Evolutionary conservation across 352 stramenopile genomes (phyloP).

Genomic region (Thalassiosira hispida): DNA sequence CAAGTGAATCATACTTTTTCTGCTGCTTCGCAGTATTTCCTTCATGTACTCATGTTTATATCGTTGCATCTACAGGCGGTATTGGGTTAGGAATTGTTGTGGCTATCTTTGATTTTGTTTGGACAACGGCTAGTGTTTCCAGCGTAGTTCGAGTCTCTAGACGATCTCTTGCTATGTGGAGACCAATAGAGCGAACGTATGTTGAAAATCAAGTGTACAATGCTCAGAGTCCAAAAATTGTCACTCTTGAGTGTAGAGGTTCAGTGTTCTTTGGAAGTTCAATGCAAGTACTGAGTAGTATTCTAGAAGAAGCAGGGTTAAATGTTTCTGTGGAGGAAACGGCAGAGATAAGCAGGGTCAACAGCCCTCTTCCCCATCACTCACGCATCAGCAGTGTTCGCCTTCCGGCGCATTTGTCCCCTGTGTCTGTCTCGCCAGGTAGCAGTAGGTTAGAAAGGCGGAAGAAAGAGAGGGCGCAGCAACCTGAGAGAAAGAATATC

Average conservation of each 20-base stretch:
- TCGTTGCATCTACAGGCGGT: constrained; percentile 34
- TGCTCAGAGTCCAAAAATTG: constrained; percentile 59
- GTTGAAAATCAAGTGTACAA: constrained; percentile 73
- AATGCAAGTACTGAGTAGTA: constrained; percentile 61
- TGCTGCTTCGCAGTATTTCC: too few species aligned
- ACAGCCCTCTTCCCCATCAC: constrained; percentile 43
- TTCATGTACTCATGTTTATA: not conserved
- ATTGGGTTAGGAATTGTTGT: constrained; percentile 77
- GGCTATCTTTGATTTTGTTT: constrained; percentile 75
- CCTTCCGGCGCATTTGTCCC: constrained; percentile 21
- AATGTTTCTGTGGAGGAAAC: constrained; percentile 42
- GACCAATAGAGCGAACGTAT: constrained; percentile 61
- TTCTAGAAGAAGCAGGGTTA: constrained; percentile 66
- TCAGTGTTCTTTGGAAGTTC: constrained; percentile 83
- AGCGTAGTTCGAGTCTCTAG: constrained; percentile 62
- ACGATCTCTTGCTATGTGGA: constrained; percentile 74
- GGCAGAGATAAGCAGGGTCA: constrained; percentile 44
- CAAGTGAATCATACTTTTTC: constrained; percentile 2
- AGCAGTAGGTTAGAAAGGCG: constrained; percentile 15
- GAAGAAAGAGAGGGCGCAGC: constrained; percentile 15
- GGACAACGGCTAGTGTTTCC: constrained; percentile 68
- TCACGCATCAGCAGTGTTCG: constrained; percentile 33
- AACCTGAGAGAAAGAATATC: constrained; percentile 4
- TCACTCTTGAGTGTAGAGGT: constrained; percentile 74
- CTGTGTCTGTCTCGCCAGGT: constrained; percentile 12